These are phyloP conservation scores for Sambucus nigra DNA, from an alignment of 129 eudicot genomes.

Conservation along the genomic window DNA sequence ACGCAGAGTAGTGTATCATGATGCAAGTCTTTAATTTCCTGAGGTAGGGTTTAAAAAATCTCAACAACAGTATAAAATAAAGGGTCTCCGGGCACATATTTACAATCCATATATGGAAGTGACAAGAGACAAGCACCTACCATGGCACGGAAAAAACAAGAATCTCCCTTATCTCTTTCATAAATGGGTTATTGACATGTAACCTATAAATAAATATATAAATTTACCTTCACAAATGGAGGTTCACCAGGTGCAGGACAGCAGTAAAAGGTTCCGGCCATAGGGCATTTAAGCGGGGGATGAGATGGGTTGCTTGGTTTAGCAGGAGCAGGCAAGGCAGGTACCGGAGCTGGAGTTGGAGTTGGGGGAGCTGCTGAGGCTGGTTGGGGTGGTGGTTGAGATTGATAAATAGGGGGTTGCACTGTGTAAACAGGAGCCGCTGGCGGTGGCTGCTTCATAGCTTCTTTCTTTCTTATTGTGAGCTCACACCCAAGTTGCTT, in stretches of 20 bases:
- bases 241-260: slow-evolving; percentile 82
- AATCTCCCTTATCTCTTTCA: no score
- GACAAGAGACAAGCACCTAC: no score
- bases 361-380: slow-evolving; percentile 32
- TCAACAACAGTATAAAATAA: no score
- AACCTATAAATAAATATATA: no score
- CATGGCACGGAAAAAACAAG: no score
- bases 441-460: slow-evolving; percentile 36
- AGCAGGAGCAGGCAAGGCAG: not conserved
- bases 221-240: slow-evolving; percentile 62
- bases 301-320: not conserved
- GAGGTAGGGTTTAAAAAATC: no score
- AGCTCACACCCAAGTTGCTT: slow-evolving; percentile 73
- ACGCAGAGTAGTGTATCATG: no score
- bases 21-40: no score
- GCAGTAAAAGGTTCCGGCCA: slow-evolving; percentile 85
- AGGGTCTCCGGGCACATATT: no score
- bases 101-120: no score
- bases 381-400: slow-evolving; percentile 37
- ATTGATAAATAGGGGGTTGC: slow-evolving; percentile 30
- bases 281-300: slow-evolving; percentile 55
- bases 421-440: slow-evolving; percentile 45
- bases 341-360: slow-evolving; percentile 12
- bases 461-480: slow-evolving; percentile 70
- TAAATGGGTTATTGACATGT: no score